A percentile compares a stretch with the other conserved stretches of the same genome.
These are phyloP conservation scores for Aspergillus haitiensis DNA, from an alignment of 495 filamentous ascomycete species.

Conservation along the genomic window DNA sequence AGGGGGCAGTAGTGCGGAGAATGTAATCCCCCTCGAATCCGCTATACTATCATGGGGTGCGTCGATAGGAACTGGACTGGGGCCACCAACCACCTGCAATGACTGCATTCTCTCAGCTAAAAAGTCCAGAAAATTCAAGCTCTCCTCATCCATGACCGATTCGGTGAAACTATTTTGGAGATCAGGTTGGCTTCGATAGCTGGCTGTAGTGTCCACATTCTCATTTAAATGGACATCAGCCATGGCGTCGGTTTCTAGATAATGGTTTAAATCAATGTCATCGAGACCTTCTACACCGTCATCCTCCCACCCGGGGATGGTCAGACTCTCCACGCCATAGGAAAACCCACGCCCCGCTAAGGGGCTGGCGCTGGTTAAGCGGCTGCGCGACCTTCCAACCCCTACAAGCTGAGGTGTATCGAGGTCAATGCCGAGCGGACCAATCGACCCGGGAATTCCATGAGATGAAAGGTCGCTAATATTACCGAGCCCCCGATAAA, in stretches of 20 bases:
- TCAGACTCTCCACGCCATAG: conserved; percentile 35
- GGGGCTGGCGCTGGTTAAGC: conserved; percentile 61
- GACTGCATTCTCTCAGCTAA: conserved; percentile 35
- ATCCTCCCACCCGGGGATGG: conserved; percentile 33
- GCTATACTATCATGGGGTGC: background rate
- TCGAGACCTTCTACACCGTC: conserved; percentile 46
- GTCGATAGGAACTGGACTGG: background rate
- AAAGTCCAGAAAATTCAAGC: conserved; percentile 61
- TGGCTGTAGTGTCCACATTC: background rate
- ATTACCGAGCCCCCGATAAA: conserved; percentile 49
- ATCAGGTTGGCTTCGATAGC: conserved; percentile 9
- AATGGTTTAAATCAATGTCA: conserved; percentile 41
- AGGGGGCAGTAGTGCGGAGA: conserved; percentile 62
- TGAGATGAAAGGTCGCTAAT: conserved; percentile 57
- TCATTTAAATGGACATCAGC: conserved; percentile 16
- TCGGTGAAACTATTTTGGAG: conserved; percentile 36
- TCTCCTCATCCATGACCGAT: conserved; percentile 57
- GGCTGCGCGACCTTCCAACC: conserved; percentile 39
- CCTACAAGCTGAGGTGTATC: conserved; percentile 12
- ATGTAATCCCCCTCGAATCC: conserved; percentile 27
- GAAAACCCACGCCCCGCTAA: conserved; percentile 55
- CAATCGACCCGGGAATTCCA: conserved; percentile 33
- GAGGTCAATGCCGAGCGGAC: background rate
- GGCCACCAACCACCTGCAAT: background rate
- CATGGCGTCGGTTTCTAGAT: conserved; percentile 36